Conservation (phyloP, 169 alveolate species). For the Cryptosporidium ubiquitum region DNA sequence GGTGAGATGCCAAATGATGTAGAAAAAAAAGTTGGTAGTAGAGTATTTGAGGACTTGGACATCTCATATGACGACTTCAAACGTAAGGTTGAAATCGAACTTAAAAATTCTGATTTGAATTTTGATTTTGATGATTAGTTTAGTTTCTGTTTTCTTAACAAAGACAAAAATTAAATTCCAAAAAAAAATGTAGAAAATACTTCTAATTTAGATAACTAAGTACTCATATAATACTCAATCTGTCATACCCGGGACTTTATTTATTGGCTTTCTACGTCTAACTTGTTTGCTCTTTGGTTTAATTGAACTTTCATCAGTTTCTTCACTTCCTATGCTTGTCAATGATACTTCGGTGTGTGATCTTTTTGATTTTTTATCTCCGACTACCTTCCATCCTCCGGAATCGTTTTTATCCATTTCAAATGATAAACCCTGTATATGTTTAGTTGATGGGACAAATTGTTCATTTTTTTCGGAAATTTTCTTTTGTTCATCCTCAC, state of each 20-base stretch:
- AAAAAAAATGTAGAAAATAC: neutral
- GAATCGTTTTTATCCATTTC: conserved; percentile 47
- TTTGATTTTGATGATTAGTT: conserved; percentile 34
- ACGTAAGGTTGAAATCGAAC: conserved; percentile 27
- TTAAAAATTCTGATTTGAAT: conserved; percentile 9
- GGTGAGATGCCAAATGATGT: neutral
- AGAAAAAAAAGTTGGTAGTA: neutral
- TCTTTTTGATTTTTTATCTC: conserved; percentile 54
- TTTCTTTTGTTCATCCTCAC: conserved; percentile 19
- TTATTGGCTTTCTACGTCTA: conserved; percentile 38
- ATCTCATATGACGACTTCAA: conserved; percentile 51
- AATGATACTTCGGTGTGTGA: neutral
- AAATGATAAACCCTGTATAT: conserved; percentile 46
- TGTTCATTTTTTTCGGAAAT: neutral
- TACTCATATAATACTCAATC: conserved; percentile 23
- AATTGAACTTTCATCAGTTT: neutral
- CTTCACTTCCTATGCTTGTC: neutral
- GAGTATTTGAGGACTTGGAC: neutral
- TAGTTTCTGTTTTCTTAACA: neutral
- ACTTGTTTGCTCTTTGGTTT: conserved; percentile 13
- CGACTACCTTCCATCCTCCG: conserved; percentile 47
- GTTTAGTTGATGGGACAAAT: conserved; percentile 23
- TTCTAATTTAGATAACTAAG: neutral
- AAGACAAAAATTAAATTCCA: neutral
- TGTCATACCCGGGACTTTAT: conserved; percentile 69